These are phyloP conservation scores for Tetrahymena elliotti DNA, from an alignment of 73 alveolate genomes.

Conservation along the genomic window DNA sequence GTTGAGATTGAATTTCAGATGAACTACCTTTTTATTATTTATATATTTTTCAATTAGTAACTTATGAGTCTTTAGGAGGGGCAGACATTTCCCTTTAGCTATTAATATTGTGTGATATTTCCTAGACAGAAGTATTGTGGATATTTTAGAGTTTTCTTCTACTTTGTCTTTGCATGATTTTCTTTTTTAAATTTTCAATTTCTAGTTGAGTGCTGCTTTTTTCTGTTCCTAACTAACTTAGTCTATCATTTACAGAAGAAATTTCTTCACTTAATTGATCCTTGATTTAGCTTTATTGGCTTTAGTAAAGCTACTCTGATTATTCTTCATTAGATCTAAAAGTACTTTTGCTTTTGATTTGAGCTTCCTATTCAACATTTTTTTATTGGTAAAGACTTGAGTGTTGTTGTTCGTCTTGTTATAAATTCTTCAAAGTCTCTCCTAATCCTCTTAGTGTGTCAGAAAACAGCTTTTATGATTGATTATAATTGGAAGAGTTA, in stretches of 20 bases:
- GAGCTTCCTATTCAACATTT: not conserved
- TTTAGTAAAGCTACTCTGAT: not conserved
- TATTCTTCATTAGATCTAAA: not conserved
- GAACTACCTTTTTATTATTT: not conserved
- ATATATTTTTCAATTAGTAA: not conserved
- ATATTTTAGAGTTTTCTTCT: not conserved
- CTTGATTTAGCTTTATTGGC: not conserved
- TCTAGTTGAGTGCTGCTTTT: not conserved
- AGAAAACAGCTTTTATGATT: not conserved
- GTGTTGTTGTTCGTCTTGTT: not conserved
- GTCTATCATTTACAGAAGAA: not conserved
- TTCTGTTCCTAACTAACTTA: not conserved
- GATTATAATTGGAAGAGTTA: not conserved
- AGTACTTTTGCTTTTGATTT: not conserved
- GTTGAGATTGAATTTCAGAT: not conserved
- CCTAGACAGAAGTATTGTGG: not conserved
- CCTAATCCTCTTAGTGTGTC: not conserved
- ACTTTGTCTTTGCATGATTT: not conserved
- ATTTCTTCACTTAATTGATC: not conserved
- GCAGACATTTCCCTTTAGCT: not conserved
- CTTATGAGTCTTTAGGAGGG: not conserved
- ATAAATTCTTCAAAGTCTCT: not conserved
- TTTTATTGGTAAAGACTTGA: not conserved
- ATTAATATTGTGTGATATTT: not conserved
- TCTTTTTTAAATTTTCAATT: not conserved